phyloP scores from a whole-genome alignment of 768 basidiomycete genomes.

The Serendipita sp. region DNA sequence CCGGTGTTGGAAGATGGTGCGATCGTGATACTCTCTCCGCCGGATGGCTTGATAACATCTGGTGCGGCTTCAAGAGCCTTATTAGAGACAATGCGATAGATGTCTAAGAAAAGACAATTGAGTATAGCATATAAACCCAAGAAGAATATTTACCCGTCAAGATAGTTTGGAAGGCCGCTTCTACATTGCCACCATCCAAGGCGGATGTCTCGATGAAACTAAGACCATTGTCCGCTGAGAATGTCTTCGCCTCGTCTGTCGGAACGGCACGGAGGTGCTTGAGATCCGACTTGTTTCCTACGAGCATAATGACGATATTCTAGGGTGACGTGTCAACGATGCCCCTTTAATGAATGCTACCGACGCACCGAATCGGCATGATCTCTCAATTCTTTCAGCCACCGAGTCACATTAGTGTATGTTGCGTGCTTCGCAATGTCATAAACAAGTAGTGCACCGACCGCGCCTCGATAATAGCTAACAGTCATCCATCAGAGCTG shows the following conservation, averaged over 20 bases:
- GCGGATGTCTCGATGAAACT: conserved; percentile 99
- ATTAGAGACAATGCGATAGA: conserved; percentile 94
- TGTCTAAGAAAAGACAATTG: conserved; percentile 39
- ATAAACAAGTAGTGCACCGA: conserved; percentile 83
- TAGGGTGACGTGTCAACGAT: conserved; percentile 29
- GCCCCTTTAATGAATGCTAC: not conserved
- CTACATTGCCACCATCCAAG: conserved; percentile 98
- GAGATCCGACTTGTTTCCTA: conserved; percentile 98
- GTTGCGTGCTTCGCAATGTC: conserved; percentile 91
- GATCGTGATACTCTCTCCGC: conserved; percentile 75
- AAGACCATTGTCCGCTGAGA: conserved; percentile 70
- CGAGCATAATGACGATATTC: conserved; percentile 90
- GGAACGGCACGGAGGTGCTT: conserved; percentile 93
- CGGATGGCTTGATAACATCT: conserved; percentile 61
- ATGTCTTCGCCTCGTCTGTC: conserved; percentile 67
- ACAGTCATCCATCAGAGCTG: not conserved
- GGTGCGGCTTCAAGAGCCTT: conserved; percentile 80
- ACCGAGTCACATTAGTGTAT: conserved; percentile 84
- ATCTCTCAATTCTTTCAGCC: conserved; percentile 94
- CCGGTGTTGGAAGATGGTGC: conserved; percentile 46
- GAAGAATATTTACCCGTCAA: conserved; percentile 50
- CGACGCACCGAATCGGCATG: conserved; percentile 41
- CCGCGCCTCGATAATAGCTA: conserved; percentile 96
- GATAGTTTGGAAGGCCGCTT: conserved; percentile 93
- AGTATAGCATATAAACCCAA: not conserved